A percentile compares a stretch with the other conserved stretches of the same genome.
phyloP scores from a whole-genome alignment of 2,329 filamentous ascomycete genomes.

The Nemania diffusa region DNA sequence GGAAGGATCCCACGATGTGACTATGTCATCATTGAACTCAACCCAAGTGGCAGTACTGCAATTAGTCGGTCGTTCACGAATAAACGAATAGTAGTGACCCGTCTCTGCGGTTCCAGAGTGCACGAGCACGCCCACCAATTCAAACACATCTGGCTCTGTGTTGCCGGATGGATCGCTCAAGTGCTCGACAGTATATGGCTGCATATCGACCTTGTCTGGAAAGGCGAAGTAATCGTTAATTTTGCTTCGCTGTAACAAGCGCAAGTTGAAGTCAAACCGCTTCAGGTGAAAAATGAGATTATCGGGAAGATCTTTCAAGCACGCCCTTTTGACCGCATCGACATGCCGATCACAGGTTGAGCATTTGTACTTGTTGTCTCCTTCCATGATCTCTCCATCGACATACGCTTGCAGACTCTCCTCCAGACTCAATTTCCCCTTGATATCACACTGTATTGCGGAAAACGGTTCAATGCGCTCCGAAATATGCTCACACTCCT shows the following conservation, averaged over 20 bases:
- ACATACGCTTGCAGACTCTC: conserved; percentile 96
- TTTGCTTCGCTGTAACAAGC: conserved; percentile 83
- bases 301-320: conserved; percentile 90
- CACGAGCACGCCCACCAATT: conserved; percentile 93
- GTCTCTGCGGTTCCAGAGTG: conserved; percentile 93
- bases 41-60: conserved; percentile 72
- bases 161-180: conserved; percentile 71
- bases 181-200: conserved; percentile 87
- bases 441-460: conserved; percentile 95
- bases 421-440: conserved; percentile 83
- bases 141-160: conserved; percentile 78
- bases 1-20: conserved; percentile 77
- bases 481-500: conserved; percentile 93
- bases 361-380: conserved; percentile 98
- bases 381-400: conserved; percentile 95
- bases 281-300: conserved; percentile 96
- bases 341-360: conserved; percentile 89
- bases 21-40: conserved; percentile 93
- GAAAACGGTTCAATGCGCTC: conserved; percentile 91
- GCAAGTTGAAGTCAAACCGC: conserved; percentile 83
- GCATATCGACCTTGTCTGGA: conserved; percentile 84
- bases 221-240: conserved; percentile 97
- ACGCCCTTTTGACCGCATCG: conserved; percentile 91
- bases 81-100: conserved; percentile 97
- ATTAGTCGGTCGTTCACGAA: conserved; percentile 77